Conservation (phyloP, 2,329 filamentous ascomycete species). For the Coniochaeta sp. region DNA sequence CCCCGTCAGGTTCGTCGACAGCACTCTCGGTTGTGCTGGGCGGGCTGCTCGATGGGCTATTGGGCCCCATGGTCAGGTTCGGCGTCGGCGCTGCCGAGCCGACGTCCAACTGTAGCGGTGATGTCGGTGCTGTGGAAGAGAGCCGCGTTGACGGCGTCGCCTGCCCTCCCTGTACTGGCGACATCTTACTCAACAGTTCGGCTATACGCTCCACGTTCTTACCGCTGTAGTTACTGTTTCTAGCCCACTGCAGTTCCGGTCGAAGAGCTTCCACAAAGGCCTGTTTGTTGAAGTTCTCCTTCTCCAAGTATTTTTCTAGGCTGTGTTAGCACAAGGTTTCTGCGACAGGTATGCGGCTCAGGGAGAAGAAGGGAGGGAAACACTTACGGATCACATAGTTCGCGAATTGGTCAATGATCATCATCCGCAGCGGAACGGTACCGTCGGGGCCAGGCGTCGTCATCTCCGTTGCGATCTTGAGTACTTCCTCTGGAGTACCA, state of each 20-base stretch:
- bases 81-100: conserved; percentile 56
- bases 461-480: conserved; percentile 58
- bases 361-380: too few relatives aligned
- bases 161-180: not conserved
- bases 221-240: conserved; percentile 51
- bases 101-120: conserved; percentile 35
- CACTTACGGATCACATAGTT: conserved; percentile 95
- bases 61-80: conserved; percentile 59
- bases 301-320: conserved; percentile 1
- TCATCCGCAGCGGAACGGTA: conserved; percentile 59
- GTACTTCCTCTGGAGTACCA: conserved; percentile 62
- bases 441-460: conserved; percentile 55
- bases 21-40: conserved; percentile 57
- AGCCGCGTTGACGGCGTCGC: not conserved
- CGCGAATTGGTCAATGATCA: conserved; percentile 87
- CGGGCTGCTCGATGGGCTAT: conserved; percentile 60
- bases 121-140: conserved; percentile 18
- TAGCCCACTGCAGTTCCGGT: conserved; percentile 52
- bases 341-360: not conserved
- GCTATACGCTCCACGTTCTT: conserved; percentile 62
- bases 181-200: conserved; percentile 30
- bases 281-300: conserved; percentile 43
- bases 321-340: conserved; percentile 1
- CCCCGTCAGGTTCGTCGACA: conserved; percentile 27
- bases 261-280: conserved; percentile 57